phyloP scores from a whole-genome alignment of 75 land plant species.

The Sequoiadendron giganteum region DNA sequence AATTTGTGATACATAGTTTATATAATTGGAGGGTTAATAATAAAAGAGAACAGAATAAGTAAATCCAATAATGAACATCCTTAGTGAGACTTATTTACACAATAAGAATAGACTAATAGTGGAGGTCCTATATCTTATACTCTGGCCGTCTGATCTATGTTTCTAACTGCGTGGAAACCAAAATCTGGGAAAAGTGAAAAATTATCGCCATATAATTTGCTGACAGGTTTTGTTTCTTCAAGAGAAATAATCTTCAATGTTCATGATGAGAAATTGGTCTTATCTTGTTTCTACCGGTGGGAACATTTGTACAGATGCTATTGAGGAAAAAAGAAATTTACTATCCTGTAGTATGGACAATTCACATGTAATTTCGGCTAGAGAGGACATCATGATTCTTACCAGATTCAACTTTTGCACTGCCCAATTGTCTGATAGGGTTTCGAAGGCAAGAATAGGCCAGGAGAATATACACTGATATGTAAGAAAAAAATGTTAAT shows the following conservation, averaged over 20 bases:
- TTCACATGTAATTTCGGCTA: neutral
- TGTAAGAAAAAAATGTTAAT: neutral
- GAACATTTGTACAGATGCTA: neutral
- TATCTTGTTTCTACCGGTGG: neutral
- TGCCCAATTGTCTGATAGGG: neutral
- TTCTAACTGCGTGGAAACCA: neutral
- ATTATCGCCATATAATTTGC: neutral
- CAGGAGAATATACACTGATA: neutral
- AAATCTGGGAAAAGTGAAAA: neutral
- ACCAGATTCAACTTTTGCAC: neutral
- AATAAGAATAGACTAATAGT: neutral
- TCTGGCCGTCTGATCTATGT: neutral
- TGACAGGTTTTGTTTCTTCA: neutral
- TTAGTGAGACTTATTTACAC: neutral
- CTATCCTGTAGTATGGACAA: neutral
- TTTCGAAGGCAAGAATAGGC: neutral
- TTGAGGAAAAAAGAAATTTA: neutral
- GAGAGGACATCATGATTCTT: neutral
- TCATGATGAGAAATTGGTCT: neutral
- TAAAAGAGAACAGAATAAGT: neutral
- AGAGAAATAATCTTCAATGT: neutral
- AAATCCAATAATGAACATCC: neutral
- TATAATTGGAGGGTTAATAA: neutral
- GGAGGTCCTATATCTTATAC: neutral
- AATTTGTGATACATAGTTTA: too few species aligned